Evolutionary conservation across 2,329 filamentous ascomycete genomes (phyloP).

Genomic region (Pseudomassariella vexata): DNA sequence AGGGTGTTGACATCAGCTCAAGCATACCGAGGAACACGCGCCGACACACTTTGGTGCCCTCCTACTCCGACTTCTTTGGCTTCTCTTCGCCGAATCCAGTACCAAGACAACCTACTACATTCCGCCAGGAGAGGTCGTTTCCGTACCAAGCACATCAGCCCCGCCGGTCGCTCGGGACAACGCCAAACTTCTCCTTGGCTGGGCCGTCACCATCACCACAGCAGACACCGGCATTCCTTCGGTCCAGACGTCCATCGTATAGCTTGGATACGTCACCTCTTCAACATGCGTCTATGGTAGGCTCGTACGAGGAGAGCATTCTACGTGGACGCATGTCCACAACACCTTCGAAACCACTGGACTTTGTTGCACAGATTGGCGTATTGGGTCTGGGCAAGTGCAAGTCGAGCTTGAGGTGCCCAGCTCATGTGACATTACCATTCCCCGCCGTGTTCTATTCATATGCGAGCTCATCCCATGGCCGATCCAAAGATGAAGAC

Average conservation of each 20-base stretch:
- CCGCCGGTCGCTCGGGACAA: conserved; percentile 65
- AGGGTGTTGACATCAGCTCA: conserved; percentile 42
- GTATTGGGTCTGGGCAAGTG: conserved; percentile 86
- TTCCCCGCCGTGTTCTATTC: conserved; percentile 97
- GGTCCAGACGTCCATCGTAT: conserved; percentile 63
- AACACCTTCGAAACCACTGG: conserved; percentile 82
- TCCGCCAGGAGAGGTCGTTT: conserved; percentile 53
- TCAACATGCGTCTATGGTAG: conserved; percentile 91
- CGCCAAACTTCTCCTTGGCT: conserved; percentile 36
- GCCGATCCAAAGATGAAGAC: conserved; percentile 63
- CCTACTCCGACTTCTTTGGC: conserved; percentile 39
- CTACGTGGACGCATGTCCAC: conserved; percentile 94
- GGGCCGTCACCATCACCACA: conserved; percentile 39
- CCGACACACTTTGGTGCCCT: conserved; percentile 68
- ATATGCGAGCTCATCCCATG: conserved; percentile 65
- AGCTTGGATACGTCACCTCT: conserved; percentile 70
- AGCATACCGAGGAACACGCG: conserved; percentile 37
- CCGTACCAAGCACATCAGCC: conserved; percentile 77
- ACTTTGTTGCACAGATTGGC: conserved; percentile 93
- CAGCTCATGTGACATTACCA: conserved; percentile 80
- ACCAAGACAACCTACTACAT: conserved; percentile 28
- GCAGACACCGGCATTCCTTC: conserved; percentile 44
- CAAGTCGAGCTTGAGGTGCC: conserved; percentile 78
- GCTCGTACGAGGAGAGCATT: conserved; percentile 96
- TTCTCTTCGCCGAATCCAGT: conserved; percentile 29